Evolutionary conservation across 129 eudicot genomes (phyloP), one percentile per base, ranked within the genome.

Genomic region (Centrapalus pauciflorus): DNA sequence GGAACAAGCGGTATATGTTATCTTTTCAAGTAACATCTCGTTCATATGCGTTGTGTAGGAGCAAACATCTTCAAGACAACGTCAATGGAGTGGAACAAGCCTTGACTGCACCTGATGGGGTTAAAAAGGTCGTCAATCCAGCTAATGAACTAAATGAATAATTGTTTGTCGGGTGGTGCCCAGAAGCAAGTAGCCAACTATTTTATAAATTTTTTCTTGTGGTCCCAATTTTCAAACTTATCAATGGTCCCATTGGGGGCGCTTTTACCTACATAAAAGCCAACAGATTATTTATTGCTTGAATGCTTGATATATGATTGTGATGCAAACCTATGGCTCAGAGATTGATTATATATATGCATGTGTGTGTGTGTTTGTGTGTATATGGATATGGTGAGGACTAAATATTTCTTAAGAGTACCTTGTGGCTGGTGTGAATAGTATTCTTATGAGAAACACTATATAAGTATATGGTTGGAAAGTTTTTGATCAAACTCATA

Each of bases 121-220:
- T 79, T 45, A 77, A 71, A 79, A 91, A 91, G 96, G 97, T 91
- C 23, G 35, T 40, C 45, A 4, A 54, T 64, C 40, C 66, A 55
- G 49, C 59, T 64, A 35, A 30, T 46, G 61, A 66, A 26, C 65
- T 41, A 34, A n/a, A 41, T 10, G 56, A 73, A 40, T 4, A 34
- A 20, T 24, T 32, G 20, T 35, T 14, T 60, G 41, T 48, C 7
- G 1, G 58, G 33, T 58, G 67, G 64, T 64, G n/a, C 20, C 21
- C 35, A 16, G 27, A 16, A 14, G 3, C 51, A 50, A 67, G 12
- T 35, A 27, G 56, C 24, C 43, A 40, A 6, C 25, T 56, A 45
- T 30, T 28, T 56, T 26, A 4, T 11, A 33, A 55, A 26, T 57
- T 29, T n/a, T 28, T 17, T 29, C 58, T 40, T 13, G 3, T 45